Evolutionary conservation across 768 basidiomycete species (phyloP), one percentile per base, ranked within the genome.

Genomic region (Boletus tylopilopsis): DNA sequence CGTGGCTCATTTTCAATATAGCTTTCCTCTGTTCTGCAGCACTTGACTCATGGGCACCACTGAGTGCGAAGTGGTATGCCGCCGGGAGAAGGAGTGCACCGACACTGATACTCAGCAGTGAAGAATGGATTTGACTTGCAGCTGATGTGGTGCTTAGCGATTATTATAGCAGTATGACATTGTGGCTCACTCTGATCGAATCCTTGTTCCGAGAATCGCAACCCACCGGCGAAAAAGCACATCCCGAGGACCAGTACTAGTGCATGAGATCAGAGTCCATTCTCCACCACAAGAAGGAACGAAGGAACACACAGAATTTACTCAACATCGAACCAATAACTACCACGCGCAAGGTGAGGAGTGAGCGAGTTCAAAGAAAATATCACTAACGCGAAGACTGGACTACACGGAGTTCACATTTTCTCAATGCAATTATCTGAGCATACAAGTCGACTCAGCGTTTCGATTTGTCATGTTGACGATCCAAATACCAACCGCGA

Each of bases 141-240:
- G 75, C 78, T 77, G 41, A 45, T 12, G 8, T 18, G 24, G 40
- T 15, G 24, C 2, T 62, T 24, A 63, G 55, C 15, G 32, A 42
- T 16, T 37, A 15, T 15, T 13, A 8, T 19, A 13, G 8, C n/a
- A 19, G 15, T 30, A 19, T 6, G 23, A 49, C 6, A 1, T 15
- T 21, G 30, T 15, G 30, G 73, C 86, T 61, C 55, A 88, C 88
- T 83, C 34, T 77, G 69, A 41, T 84, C 82, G 59, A 90, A 88
- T 1, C 84, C 88, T 68, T 91, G 90, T 57, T 90, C 85, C 18
- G 84, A 85, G 61, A 81, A 91, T 57, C 79, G 79, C 43, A 82
- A 69, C 18, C 90, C 90, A 48, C 89, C 90, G 19, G 86, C 88
- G 57, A 92, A 91, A 71, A 92, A 92, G 61, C 90, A 91, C 90